Evolutionary conservation across 75 land plant genomes (phyloP), one percentile per base, ranked within the genome.

Genomic region (Cunninghamia lanceolata): DNA sequence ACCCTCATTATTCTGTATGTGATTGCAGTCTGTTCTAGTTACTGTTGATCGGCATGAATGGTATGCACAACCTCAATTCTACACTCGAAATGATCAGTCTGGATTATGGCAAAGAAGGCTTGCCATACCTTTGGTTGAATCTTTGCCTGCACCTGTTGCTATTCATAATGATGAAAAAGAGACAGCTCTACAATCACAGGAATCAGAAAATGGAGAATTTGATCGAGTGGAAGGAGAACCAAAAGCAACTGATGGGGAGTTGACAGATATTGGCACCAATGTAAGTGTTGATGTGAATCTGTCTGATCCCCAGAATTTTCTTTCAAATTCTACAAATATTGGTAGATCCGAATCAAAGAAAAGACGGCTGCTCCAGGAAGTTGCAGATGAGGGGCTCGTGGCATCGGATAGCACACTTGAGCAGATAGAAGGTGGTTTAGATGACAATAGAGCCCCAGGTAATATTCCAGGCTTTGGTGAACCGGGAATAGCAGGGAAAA

Each of bases 21-120:
- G 42, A 80, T 90, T 92, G 87, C 94, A 96, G 98, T 97, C 99
- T 78, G 99, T 97, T 39, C 87, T 97, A 84, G 98, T 97, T 16
- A 97, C 99, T 16, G 87, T 97, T 87, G 99, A 97, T 85, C 88
- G 98, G 32, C 98, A 97, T 89, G 99, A 97, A 88, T 97, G 98
- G 99, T 97, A 97, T 92, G 95, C 99, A 46, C 86, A 91, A 30
- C 98, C 99, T 14, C 95, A 90, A 63, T 85, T 97, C 45, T 97
- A 95, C 74, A 92, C 91, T 50, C 96, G 99, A 40, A 88, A 96
- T 89, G 99, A 96, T 87, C 84, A 86, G 83, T 89, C 94, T 45
- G 99, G 99, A 52, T 70, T 96, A 14, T 97, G 99, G 99, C 86
- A 88, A 16, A 86, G 90, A 40, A 90, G 85, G 25, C 91, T 89